Base-by-base conservation (phyloP, 768 basidiomycete genomes). In the Pleurotus eryngii region DNA sequence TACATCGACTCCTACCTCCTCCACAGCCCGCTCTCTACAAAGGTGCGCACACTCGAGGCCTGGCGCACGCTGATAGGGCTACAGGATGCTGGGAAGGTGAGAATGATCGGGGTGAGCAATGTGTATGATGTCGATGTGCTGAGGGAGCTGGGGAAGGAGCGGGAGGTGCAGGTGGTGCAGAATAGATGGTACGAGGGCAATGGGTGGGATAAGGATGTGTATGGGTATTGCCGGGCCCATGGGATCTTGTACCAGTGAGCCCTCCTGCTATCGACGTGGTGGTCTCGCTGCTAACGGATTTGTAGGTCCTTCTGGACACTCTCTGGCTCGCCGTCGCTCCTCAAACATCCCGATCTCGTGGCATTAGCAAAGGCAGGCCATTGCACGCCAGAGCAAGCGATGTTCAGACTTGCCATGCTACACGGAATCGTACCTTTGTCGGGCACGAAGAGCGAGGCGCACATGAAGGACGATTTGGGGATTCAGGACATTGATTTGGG, bases 261-360 rank as follows among this genome's bases (percentile, higher is more conserved):
- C 22, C 63, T 63, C 56, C 30, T 30, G 22, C 37, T 22, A 7
- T 46, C 24, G n/a, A 26, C 17, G 20, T 26, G 8, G 7, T 6
- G 17, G 14, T 6, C 7, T 24, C 14, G 46, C 5, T 20, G 6
- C 14, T 8, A n/a, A 30, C 6, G n/a, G 9, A 6, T 50, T 27
- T 15, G n/a, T 62, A 91, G 90, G 63, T 91, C 90, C 14, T 93
- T 94, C 69, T 93, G 92, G 92, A 93, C 92, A 20, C 72, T 95
- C 20, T 80, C 87, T 1, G 88, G 90, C n/a, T 89, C 90, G 2
- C 86, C 90, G 3, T 73, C 65, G 14, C 72, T 92, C 7, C 72
- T 92, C 4, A 55, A 66, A 3, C 79, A 85, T 64, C 80, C 78
- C 0, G 65, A 72, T 2, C 64, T 87, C 4, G 61, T 69, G 15